phyloP scores from a whole-genome alignment of 148 eudicot genomes.

The Rhododendron henanense region DNA sequence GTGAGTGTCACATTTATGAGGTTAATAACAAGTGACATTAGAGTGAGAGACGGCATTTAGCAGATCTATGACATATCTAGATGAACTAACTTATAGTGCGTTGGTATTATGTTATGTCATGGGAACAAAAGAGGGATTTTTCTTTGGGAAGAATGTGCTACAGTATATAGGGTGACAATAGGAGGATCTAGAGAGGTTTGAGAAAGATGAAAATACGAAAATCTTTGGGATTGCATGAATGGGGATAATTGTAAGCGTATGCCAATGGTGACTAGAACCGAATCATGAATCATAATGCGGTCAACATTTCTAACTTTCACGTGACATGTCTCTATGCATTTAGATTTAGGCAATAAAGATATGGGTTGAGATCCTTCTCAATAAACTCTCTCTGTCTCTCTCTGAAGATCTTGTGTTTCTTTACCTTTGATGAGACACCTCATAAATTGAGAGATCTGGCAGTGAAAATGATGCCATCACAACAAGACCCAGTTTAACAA shows the following conservation, averaged over 20 bases:
- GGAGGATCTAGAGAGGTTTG: constrained; percentile 1
- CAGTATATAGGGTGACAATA: neutral
- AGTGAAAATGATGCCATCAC: neutral
- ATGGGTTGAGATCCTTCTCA: neutral
- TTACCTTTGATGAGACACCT: neutral
- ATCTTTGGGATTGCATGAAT: neutral
- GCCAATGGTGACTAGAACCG: neutral
- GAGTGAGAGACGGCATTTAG: neutral
- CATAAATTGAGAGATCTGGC: neutral
- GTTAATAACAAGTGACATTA: neutral
- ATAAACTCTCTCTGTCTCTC: neutral
- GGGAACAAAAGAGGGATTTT: neutral
- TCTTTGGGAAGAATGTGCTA: neutral
- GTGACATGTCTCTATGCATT: neutral
- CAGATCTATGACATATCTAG: neutral
- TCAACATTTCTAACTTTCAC: neutral
- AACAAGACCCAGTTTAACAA: neutral
- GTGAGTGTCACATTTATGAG: neutral
- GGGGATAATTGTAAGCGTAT: neutral
- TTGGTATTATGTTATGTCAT: neutral
- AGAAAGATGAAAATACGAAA: neutral
- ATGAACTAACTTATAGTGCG: neutral
- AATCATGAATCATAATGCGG: neutral
- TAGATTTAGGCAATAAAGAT: neutral
- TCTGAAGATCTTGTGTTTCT: neutral